Base-by-base conservation (phyloP, 176 grass and related monocot species). In the Thalia dealbata region DNA sequence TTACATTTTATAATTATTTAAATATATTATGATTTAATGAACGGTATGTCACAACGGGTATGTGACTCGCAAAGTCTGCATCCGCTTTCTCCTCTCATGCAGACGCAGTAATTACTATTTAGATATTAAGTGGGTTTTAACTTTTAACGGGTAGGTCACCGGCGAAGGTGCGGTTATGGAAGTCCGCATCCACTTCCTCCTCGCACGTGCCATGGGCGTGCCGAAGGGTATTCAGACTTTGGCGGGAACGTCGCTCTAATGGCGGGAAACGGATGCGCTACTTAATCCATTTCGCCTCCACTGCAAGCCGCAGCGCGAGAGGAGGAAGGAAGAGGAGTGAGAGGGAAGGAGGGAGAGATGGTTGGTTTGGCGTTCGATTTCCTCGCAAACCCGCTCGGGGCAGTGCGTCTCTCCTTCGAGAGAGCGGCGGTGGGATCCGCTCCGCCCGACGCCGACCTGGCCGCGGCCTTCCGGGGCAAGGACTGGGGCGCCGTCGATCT, bases 401-500 rank as follows among this genome's bases (percentile, higher is more conserved):
- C 89, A 23, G 93, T 97, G 63, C 89, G 93, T 38, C 70, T 84
- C 55, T 82, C 93, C 29, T 97, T 97, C 46, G 95, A 97, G 78
- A 75, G 71, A 82, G 88, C 90, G 42, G 88, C 90, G 42, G 84
- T 82, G 23, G 80, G 76, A 0, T 79, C 73, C 81, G 81, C 14
- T 73, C 87, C 38, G 73, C 69, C 70, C 25, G 83, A 75, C 4
- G 63, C 38, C 29, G 90, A 92, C 59, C 89, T 84, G 3, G 84
- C 84, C 45, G 85, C 85, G 71, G 78, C 83, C 25, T 92, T 92
- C 76, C 78, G 95, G 28, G 81, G 90, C 8, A 97, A 88, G 55
- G 95, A 97, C 16, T 97, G 89, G 89, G 95, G 95, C 41, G 82
- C 78, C 50, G 58, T 69, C 44, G 95, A 92, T 35, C 76, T 97